Conservation (phyloP, 164 flowering plant genomes). For the Stephania cephalantha region DNA sequence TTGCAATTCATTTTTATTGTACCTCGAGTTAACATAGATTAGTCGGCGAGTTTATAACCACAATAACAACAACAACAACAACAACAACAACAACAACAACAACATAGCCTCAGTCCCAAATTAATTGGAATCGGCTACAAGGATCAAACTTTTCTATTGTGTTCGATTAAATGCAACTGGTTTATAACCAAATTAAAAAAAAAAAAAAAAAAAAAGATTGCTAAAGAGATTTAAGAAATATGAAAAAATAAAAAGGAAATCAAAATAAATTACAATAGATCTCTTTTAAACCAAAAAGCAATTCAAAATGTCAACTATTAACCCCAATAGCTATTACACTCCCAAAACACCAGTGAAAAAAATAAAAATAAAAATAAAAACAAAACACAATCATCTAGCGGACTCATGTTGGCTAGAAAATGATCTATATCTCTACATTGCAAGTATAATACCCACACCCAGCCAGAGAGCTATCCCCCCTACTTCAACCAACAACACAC, state of each 20-base stretch:
- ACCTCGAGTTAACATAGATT: no score
- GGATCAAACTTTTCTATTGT: no score
- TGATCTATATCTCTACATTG: slow-evolving; percentile 19
- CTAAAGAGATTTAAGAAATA: no score
- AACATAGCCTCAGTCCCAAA: no score
- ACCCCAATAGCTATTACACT: neutral
- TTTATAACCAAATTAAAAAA: no score
- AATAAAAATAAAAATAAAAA: neutral
- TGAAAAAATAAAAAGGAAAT: neutral
- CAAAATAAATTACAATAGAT: slow-evolving; percentile 2
- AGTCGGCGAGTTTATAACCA: no score
- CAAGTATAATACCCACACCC: slow-evolving; percentile 11
- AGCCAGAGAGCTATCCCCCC: slow-evolving; percentile 19
- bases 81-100: no score
- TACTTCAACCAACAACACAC: slow-evolving; percentile 31
- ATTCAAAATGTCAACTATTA: neutral
- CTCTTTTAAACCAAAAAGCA: neutral
- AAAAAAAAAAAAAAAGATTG: no score
- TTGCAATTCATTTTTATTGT: no score
- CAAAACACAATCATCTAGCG: slow-evolving; percentile 13
- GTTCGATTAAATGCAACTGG: no score
- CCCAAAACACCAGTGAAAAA: neutral
- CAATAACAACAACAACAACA: no score
- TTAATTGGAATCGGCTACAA: no score
- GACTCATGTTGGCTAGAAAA: slow-evolving; percentile 10